phyloP scores from a whole-genome alignment of 1,139 yeast genomes.

The Pichia sp. region DNA sequence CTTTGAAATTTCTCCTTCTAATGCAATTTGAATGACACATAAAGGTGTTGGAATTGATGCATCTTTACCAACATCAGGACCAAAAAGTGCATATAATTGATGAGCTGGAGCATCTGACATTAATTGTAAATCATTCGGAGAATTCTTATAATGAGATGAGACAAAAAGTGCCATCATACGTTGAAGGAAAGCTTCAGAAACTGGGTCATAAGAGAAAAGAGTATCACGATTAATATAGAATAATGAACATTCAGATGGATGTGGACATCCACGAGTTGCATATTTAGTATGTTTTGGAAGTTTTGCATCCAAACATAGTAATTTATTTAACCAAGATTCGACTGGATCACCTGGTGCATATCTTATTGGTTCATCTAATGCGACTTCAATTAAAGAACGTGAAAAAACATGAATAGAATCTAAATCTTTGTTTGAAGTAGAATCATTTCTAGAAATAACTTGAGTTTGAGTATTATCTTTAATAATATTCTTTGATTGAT shows the following conservation, averaged over 20 bases:
- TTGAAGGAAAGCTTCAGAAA: slow-evolving; percentile 88
- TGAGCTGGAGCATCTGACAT: slow-evolving; percentile 99
- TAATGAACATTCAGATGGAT: slow-evolving; percentile 85
- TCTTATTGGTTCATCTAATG: slow-evolving; percentile 90
- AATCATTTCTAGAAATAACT: slow-evolving; percentile 51
- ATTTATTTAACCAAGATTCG: slow-evolving; percentile 90
- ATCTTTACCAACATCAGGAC: slow-evolving; percentile 83
- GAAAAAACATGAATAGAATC: slow-evolving; percentile 41
- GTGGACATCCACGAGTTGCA: slow-evolving; percentile 81
- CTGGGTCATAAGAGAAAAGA: slow-evolving; percentile 92
- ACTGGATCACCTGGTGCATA: slow-evolving; percentile 97
- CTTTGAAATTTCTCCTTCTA: slow-evolving; percentile 95
- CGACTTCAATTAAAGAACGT: slow-evolving; percentile 76
- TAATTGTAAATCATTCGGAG: slow-evolving; percentile 94
- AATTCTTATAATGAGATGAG: slow-evolving; percentile 93
- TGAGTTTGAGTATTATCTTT: slow-evolving; percentile 41
- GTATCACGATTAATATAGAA: slow-evolving; percentile 91
- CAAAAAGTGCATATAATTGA: slow-evolving; percentile 84
- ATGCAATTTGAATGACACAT: slow-evolving; percentile 89
- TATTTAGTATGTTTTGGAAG: slow-evolving; percentile 60
- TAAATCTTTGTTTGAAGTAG: slow-evolving; percentile 33
- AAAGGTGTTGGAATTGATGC: slow-evolving; percentile 91
- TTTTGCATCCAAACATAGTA: slow-evolving; percentile 87
- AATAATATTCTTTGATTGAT: slow-evolving; percentile 48
- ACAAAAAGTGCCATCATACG: slow-evolving; percentile 97